phyloP scores from a whole-genome alignment of 192 early-diverging fungal genomes.

The Kappamyces sp. region DNA sequence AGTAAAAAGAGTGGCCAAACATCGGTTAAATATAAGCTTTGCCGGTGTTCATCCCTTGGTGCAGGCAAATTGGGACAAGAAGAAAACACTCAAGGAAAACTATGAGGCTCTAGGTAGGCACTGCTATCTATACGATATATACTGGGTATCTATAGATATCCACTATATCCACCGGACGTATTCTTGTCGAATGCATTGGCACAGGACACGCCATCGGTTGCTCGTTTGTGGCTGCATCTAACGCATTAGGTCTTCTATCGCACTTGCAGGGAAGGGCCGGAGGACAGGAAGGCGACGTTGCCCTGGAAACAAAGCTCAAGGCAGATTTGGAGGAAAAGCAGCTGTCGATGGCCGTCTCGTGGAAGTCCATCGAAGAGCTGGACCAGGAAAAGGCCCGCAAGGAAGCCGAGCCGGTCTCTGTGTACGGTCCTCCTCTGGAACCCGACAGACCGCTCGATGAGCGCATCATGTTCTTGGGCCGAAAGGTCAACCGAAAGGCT shows the following conservation, averaged over 20 bases:
- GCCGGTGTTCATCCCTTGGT: constrained; percentile 31
- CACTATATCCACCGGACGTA: too few species aligned
- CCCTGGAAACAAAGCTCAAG: constrained; percentile 25
- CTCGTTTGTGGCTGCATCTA: too few species aligned
- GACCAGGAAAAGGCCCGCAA: constrained; percentile 2
- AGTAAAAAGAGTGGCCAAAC: constrained; percentile 32
- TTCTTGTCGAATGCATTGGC: too few species aligned
- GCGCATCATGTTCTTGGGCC: background rate
- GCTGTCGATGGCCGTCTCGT: constrained; percentile 15
- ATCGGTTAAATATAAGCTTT: constrained; percentile 39
- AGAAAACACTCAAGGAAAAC: constrained; percentile 48
- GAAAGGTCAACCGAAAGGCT: constrained; percentile 11
- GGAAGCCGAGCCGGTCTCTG: background rate
- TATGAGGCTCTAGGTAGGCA: constrained; percentile 40
- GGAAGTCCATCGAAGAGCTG: background rate
- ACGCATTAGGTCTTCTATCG: too few species aligned
- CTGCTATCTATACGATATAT: too few species aligned
- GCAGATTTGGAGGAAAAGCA: constrained; percentile 12
- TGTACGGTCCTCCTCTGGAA: constrained; percentile 1
- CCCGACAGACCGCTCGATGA: background rate
- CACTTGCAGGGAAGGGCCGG: too few species aligned
- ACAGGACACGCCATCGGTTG: too few species aligned
- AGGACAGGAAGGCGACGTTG: constrained; percentile 11
- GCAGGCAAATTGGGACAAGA: constrained; percentile 46
- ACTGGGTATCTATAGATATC: too few species aligned